phyloP scores from a whole-genome alignment of 495 filamentous ascomycete genomes.

The Podospora pseudoanserina region DNA sequence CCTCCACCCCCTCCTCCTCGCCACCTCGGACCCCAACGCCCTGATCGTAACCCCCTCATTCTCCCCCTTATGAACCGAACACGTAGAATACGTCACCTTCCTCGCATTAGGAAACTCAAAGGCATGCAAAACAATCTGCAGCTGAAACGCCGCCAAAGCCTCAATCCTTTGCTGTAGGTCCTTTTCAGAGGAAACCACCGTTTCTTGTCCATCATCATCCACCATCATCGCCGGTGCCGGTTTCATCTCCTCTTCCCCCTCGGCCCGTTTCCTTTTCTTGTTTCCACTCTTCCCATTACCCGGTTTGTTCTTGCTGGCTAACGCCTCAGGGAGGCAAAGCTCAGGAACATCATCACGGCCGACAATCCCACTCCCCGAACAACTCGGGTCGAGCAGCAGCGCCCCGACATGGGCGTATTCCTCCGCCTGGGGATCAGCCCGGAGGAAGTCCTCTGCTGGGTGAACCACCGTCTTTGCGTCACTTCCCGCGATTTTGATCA shows the following conservation, averaged over 20 bases:
- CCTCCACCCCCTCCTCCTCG: slow-evolving; percentile 68
- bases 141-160: slow-evolving; percentile 73
- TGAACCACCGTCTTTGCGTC: slow-evolving; percentile 60
- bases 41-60: slow-evolving; percentile 80
- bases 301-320: slow-evolving; percentile 1
- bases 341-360: slow-evolving; percentile 72
- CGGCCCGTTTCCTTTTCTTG: slow-evolving; percentile 40
- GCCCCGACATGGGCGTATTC: slow-evolving; percentile 61
- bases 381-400: slow-evolving; percentile 85
- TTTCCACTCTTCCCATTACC: background rate
- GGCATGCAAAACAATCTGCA: slow-evolving; percentile 73
- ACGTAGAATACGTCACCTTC: slow-evolving; percentile 86
- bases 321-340: slow-evolving; percentile 52
- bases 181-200: slow-evolving; percentile 39
- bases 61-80: slow-evolving; percentile 79
- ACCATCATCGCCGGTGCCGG: slow-evolving; percentile 35
- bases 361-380: slow-evolving; percentile 91
- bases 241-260: slow-evolving; percentile 30
- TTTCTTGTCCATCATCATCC: slow-evolving; percentile 49
- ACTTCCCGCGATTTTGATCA: slow-evolving; percentile 74
- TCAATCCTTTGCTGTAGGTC: slow-evolving; percentile 56
- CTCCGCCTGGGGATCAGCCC: slow-evolving; percentile 54
- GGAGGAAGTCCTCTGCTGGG: slow-evolving; percentile 74
- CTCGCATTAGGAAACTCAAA: slow-evolving; percentile 73
- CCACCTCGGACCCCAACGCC: slow-evolving; percentile 62